Conservation (phyloP, 2,329 filamentous ascomycete genomes). For the Penicillium sp. region DNA sequence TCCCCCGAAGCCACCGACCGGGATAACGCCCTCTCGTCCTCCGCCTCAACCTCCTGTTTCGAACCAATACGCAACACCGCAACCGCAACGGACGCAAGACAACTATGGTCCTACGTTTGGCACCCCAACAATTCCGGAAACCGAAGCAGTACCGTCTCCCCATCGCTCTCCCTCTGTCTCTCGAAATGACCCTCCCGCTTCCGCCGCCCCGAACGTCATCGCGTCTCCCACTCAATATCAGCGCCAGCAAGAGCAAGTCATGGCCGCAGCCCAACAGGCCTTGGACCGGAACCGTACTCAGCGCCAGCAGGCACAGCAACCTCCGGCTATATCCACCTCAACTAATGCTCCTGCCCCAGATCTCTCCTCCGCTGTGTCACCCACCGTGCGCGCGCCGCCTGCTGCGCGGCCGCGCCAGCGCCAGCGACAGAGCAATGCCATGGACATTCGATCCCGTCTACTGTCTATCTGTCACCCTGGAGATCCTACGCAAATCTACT, state of each 20-base stretch:
- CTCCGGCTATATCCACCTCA: conserved; percentile 33
- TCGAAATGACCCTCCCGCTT: conserved; percentile 57
- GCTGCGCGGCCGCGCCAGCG: conserved; percentile 73
- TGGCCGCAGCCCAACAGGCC: conserved; percentile 76
- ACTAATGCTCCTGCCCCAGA: conserved; percentile 37
- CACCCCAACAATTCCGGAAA: conserved; percentile 56
- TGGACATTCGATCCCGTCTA: conserved; percentile 80
- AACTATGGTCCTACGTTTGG: conserved; percentile 39
- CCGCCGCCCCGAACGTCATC: conserved; percentile 41
- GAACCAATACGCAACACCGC: conserved; percentile 47
- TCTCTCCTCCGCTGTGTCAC: conserved; percentile 41
- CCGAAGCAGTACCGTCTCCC: conserved; percentile 62
- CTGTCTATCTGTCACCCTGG: conserved; percentile 88
- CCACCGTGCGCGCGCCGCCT: conserved; percentile 49
- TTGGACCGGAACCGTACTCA: conserved; percentile 75
- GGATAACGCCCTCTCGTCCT: conserved; percentile 43
- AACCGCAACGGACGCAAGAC: conserved; percentile 59
- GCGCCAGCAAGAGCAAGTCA: conserved; percentile 81
- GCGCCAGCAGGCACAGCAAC: conserved; percentile 56
- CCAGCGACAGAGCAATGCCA: conserved; percentile 72
- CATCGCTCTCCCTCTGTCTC: conserved; percentile 71
- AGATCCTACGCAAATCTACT: conserved; percentile 86
- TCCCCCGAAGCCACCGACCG: conserved; percentile 79
- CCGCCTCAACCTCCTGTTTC: conserved; percentile 45
- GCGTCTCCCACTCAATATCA: conserved; percentile 49